Evolutionary conservation across 2,329 filamentous ascomycete species (phyloP).

Genomic region (Colletotrichum sp.): DNA sequence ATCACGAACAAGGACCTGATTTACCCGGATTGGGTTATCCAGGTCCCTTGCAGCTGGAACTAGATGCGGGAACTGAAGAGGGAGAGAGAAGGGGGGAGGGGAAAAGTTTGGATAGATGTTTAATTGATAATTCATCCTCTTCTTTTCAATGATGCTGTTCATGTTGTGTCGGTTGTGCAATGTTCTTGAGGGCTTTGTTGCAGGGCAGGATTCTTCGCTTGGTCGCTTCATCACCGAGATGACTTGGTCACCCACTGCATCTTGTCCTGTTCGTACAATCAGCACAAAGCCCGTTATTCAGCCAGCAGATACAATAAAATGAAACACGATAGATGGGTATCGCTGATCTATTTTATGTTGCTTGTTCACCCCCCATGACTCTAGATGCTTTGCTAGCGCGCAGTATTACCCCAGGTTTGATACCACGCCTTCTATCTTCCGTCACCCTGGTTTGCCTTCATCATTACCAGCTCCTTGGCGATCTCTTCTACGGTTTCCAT

Average conservation of each 20-base stretch:
- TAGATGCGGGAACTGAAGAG: neutral
- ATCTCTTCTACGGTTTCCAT: neutral
- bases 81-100: neutral
- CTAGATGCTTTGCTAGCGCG: neutral
- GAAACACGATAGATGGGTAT: rapidly evolving
- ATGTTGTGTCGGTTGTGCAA: rapidly evolving
- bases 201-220: neutral
- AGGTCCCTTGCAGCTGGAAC: neutral
- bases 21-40: neutral
- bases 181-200: rapidly evolving
- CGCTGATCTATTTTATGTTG: neutral
- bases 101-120: neutral
- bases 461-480: neutral
- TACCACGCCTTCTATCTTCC: neutral
- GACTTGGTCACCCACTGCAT: rapidly evolving
- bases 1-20: neutral
- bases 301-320: no score
- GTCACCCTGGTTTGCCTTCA: neutral
- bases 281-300: neutral
- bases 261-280: neutral
- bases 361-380: neutral
- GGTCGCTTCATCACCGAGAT: neutral
- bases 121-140: neutral
- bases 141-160: rapidly evolving
- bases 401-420: neutral